phyloP scores from a whole-genome alignment of 805 yeast species.

The Zygosaccharomyces lentus region DNA sequence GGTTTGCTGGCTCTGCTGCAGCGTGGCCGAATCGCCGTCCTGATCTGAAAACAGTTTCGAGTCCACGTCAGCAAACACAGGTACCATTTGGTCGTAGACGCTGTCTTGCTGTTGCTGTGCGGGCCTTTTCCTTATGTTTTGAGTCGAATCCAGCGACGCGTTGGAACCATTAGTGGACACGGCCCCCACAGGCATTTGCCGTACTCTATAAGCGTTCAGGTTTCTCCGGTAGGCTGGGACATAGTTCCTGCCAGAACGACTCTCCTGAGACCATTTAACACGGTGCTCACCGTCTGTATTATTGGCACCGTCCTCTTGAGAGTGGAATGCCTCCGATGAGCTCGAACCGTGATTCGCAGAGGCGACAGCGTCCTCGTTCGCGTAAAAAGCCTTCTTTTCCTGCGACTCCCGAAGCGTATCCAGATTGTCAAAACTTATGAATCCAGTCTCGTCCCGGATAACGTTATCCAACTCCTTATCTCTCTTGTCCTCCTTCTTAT shows the following conservation, averaged over 20 bases:
- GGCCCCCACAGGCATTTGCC: slow-evolving; percentile 24
- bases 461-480: slow-evolving; percentile 33
- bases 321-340: slow-evolving; percentile 3
- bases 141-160: slow-evolving; percentile 17
- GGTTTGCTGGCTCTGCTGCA: neutral
- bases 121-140: slow-evolving; percentile 9
- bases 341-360: slow-evolving; percentile 4
- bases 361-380: slow-evolving; percentile 10
- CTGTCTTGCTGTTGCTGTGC: slow-evolving; percentile 12
- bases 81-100: slow-evolving; percentile 27
- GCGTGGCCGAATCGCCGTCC: slow-evolving; percentile 4
- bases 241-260: slow-evolving; percentile 22
- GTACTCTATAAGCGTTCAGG: slow-evolving; percentile 25
- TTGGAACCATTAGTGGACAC: slow-evolving; percentile 18
- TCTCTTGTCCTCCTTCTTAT: slow-evolving; percentile 38
- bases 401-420: slow-evolving; percentile 22
- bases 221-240: slow-evolving; percentile 40
- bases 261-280: slow-evolving; percentile 5
- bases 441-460: slow-evolving; percentile 35
- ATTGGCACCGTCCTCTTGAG: neutral
- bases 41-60: slow-evolving; percentile 8
- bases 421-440: slow-evolving; percentile 32
- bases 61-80: slow-evolving; percentile 11
- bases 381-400: slow-evolving; percentile 5
- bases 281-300: neutral